phyloP scores from a whole-genome alignment of 2,329 filamentous ascomycete genomes.

The Trichoderma citrinoviride region DNA sequence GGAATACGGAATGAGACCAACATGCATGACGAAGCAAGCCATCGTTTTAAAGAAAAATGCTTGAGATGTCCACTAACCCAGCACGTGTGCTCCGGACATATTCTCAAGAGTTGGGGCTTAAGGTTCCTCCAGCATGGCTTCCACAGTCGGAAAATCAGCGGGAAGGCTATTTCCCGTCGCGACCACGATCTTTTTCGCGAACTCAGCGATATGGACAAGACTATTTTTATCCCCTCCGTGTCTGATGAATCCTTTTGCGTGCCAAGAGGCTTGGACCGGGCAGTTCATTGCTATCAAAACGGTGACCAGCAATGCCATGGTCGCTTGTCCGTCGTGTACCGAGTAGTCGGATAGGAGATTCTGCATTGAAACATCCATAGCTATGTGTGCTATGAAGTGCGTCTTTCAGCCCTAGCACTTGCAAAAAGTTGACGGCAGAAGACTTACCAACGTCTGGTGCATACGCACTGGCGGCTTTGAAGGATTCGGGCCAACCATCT shows the following conservation, averaged over 20 bases:
- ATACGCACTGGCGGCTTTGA: background rate
- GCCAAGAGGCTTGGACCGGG: slow-evolving; percentile 3
- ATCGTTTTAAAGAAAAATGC: no score
- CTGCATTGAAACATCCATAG: slow-evolving; percentile 10
- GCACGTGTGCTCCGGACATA: no score
- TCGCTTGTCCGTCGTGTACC: slow-evolving; percentile 1
- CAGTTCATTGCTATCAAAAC: slow-evolving; percentile 5
- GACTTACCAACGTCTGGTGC: slow-evolving; percentile 11
- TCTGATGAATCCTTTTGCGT: background rate
- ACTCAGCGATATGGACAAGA: background rate
- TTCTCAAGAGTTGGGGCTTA: no score
- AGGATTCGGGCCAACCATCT: background rate
- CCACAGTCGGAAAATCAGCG: background rate
- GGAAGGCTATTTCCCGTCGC: background rate
- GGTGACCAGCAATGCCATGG: slow-evolving; percentile 6
- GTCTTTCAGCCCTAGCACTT: background rate
- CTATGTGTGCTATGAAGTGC: background rate
- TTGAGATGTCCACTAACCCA: no score
- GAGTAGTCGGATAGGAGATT: slow-evolving; percentile 2
- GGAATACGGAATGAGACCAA: no score
- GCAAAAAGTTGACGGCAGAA: background rate
- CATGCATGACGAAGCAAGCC: no score
- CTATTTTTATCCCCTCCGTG: background rate
- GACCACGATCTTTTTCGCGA: background rate
- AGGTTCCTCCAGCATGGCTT: background rate